Conservation (phyloP, 768 basidiomycete species). For the Lyophyllum decastes region DNA sequence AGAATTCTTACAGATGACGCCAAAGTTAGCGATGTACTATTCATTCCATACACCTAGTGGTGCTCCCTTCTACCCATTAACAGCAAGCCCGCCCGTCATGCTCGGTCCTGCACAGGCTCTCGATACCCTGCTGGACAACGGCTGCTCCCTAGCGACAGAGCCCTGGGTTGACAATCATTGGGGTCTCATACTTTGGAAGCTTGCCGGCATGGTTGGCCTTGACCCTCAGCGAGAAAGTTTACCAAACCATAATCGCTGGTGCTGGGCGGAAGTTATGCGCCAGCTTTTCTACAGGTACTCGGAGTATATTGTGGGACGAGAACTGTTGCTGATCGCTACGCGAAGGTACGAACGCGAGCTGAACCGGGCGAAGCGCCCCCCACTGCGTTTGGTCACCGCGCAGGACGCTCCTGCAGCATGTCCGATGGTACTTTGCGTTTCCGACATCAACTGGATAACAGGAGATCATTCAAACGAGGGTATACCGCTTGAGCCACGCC, state of each 20-base stretch:
- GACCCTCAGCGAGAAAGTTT: conserved; percentile 62
- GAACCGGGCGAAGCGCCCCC: conserved; percentile 75
- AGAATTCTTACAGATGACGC: conserved; percentile 58
- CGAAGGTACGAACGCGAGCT: conserved; percentile 87
- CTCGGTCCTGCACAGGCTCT: conserved; percentile 60
- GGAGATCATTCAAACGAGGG: conserved; percentile 37
- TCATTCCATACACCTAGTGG: conserved; percentile 48
- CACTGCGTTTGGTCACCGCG: conserved; percentile 78
- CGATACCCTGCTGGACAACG: conserved; percentile 50
- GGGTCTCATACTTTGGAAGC: conserved; percentile 90
- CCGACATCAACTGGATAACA: conserved; percentile 62
- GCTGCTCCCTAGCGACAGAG: conserved; percentile 69
- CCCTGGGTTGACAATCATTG: conserved; percentile 95
- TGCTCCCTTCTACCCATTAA: conserved; percentile 21
- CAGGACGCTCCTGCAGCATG: conserved; percentile 78
- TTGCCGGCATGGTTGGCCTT: conserved; percentile 79
- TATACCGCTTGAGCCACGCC: conserved; percentile 36
- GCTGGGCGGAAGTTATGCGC: conserved; percentile 75
- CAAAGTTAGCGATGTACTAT: conserved; percentile 57
- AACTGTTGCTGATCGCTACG: background rate
- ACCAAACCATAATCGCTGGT: conserved; percentile 63
- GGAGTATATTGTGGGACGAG: background rate
- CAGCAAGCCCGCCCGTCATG: conserved; percentile 17
- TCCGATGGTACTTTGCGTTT: conserved; percentile 87
- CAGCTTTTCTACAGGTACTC: conserved; percentile 85